These are phyloP conservation scores for Ambrosia trifida DNA, from an alignment of 129 eudicot genomes.

Conservation along the genomic window DNA sequence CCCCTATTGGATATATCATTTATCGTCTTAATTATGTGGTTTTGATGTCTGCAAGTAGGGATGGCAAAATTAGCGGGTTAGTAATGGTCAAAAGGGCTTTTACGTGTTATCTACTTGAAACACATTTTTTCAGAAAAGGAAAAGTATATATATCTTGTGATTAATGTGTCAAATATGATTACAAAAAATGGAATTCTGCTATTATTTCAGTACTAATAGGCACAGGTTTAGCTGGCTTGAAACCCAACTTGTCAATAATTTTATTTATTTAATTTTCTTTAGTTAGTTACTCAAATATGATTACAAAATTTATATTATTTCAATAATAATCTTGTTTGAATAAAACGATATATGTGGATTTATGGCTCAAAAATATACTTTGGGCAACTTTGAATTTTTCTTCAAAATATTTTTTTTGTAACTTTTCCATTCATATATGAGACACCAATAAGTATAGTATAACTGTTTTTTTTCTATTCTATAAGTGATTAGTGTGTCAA, in stretches of 20 bases:
- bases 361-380: neutral
- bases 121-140: neutral
- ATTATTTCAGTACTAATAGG: neutral
- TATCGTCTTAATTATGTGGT: too few relatives aligned
- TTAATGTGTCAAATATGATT: neutral
- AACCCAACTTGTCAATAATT: neutral
- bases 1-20: too few relatives aligned
- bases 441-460: neutral
- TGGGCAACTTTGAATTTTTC: neutral
- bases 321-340: neutral
- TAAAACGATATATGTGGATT: neutral
- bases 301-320: neutral
- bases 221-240: neutral
- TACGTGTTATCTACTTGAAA: neutral
- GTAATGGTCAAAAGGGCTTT: neutral
- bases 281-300: neutral
- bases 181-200: neutral
- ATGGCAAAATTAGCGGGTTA: slow-evolving; percentile 5
- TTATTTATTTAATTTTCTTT: neutral
- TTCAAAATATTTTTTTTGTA: neutral
- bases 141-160: neutral
- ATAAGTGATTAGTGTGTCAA: neutral
- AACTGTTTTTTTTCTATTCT: neutral
- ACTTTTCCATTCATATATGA: neutral
- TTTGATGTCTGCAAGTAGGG: neutral